Evolutionary conservation across 2,329 filamentous ascomycete genomes (phyloP).

Genomic region (Fusarium subglutinans): DNA sequence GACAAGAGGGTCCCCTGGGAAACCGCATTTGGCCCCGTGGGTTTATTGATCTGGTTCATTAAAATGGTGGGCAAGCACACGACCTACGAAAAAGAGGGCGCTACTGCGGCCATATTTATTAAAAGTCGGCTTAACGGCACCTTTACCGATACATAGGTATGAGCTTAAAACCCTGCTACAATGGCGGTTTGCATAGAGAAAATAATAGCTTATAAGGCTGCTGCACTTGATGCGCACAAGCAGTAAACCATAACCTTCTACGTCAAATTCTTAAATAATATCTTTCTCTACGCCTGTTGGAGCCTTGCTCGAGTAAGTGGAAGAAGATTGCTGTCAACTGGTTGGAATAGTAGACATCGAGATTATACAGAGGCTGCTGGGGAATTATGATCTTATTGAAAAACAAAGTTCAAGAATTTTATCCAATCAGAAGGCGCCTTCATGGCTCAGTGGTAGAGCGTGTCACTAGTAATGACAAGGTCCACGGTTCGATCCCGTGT

Average conservation of each 20-base stretch:
- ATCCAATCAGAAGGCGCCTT: conserved; percentile 13
- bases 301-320: background rate
- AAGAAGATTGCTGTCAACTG: background rate
- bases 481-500: conserved; percentile 32
- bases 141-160: too few species aligned
- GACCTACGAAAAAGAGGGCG: too few species aligned
- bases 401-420: too few species aligned
- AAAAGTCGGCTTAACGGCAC: too few species aligned
- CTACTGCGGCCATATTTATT: too few species aligned
- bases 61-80: too few species aligned
- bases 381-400: too few species aligned
- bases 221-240: background rate
- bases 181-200: background rate
- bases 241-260: background rate
- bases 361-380: rapidly evolving
- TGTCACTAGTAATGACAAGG: conserved; percentile 34
- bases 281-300: rapidly evolving
- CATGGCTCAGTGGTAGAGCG: conserved; percentile 32
- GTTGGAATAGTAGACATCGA: rapidly evolving
- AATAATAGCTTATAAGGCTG: background rate
- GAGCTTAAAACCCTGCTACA: background rate
- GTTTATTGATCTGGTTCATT: too few species aligned
- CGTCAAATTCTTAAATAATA: background rate
- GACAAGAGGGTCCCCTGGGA: background rate
- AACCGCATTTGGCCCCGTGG: too few species aligned